These are phyloP conservation scores for Hanseniaspora lachancei DNA, from an alignment of 805 yeast species.

Conservation along the genomic window DNA sequence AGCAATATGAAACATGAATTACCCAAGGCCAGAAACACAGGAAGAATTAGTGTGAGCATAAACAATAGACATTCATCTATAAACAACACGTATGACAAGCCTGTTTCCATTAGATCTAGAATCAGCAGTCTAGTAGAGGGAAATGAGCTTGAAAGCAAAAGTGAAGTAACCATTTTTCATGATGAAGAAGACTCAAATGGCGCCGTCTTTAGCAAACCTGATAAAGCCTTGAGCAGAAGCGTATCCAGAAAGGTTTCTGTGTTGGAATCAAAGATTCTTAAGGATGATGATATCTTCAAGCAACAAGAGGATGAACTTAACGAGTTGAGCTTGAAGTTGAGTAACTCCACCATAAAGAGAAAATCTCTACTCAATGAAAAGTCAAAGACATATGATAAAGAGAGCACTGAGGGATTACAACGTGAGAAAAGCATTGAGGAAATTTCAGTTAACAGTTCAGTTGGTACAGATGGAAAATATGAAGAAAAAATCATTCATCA, in stretches of 20 bases:
- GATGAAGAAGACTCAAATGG: neutral
- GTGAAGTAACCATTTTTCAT: neutral
- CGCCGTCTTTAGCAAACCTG: neutral
- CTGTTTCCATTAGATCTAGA: neutral
- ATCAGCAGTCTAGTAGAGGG: neutral
- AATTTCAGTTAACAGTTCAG: neutral
- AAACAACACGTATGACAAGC: neutral
- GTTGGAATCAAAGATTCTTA: conserved; percentile 5
- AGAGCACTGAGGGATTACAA: neutral
- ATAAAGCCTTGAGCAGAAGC: neutral
- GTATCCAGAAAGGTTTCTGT: neutral
- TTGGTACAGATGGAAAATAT: neutral
- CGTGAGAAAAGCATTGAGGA: neutral
- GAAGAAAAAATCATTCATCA: neutral
- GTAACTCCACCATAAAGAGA: neutral
- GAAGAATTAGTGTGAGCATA: conserved; percentile 10
- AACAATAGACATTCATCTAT: neutral
- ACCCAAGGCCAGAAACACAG: conserved; percentile 10
- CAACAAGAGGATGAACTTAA: conserved; percentile 8
- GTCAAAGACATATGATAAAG: neutral
- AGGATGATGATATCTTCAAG: conserved; percentile 9
- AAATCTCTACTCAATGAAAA: neutral
- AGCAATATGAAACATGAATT: conserved; percentile 3
- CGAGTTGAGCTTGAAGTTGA: neutral
- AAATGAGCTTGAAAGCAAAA: neutral